Evolutionary conservation across 2,329 filamentous ascomycete species (phyloP).

Genomic region (Claviceps capensis): DNA sequence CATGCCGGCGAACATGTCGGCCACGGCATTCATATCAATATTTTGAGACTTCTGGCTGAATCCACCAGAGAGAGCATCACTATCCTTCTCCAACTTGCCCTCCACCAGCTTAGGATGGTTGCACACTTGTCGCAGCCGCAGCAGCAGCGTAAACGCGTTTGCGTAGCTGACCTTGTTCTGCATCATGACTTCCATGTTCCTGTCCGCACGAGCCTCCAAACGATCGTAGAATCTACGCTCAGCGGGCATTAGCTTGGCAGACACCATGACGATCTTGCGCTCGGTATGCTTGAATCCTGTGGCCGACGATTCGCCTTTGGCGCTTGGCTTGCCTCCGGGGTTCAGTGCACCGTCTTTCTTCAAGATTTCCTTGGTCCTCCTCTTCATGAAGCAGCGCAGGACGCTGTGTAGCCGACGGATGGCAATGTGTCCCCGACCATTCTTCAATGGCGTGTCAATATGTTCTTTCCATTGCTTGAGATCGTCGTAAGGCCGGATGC

Average conservation of each 20-base stretch:
- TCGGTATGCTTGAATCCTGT: conserved; percentile 82
- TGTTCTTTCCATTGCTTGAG: conserved; percentile 79
- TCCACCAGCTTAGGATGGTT: conserved; percentile 86
- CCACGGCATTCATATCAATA: conserved; percentile 66
- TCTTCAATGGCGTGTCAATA: conserved; percentile 82
- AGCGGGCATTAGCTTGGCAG: conserved; percentile 62
- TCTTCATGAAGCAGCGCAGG: conserved; percentile 91
- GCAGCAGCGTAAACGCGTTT: conserved; percentile 80
- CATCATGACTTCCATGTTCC: conserved; percentile 82
- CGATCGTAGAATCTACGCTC: conserved; percentile 80
- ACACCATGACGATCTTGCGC: conserved; percentile 71
- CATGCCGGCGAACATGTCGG: conserved; percentile 74
- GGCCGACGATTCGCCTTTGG: conserved; percentile 36
- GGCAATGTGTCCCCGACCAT: conserved; percentile 75
- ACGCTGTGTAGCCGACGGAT: conserved; percentile 76
- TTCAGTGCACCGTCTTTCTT: conserved; percentile 74
- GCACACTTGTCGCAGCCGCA: conserved; percentile 83
- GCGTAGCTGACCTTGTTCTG: conserved; percentile 75
- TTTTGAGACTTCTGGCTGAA: conserved; percentile 38
- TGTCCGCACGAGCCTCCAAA: conserved; percentile 71
- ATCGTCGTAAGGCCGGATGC: conserved; percentile 83
- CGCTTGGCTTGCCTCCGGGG: conserved; percentile 51
- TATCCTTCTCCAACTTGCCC: conserved; percentile 74
- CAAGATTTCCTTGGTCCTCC: conserved; percentile 93
- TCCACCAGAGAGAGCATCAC: conserved; percentile 64